Conservation (phyloP, 2,329 filamentous ascomycete species). For the Gremmenia infestans region DNA sequence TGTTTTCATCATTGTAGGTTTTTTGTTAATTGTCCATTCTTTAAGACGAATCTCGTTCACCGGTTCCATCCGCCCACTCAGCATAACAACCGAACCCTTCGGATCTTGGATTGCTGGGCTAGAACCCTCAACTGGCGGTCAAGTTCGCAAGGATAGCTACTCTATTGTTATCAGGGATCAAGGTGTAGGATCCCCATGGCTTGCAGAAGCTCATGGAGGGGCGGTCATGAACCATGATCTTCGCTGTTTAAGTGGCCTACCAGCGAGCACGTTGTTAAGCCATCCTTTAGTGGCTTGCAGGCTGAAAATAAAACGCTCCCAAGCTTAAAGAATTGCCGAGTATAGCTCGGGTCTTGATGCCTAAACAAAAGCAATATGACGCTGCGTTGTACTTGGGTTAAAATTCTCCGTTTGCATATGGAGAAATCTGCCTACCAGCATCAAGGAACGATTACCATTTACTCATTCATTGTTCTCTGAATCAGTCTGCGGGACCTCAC, state of each 20-base stretch:
- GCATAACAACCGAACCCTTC: slow-evolving; percentile 21
- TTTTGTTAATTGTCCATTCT: slow-evolving; percentile 15
- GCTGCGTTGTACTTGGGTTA: slow-evolving; percentile 22
- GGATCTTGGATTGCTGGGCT: slow-evolving; percentile 23
- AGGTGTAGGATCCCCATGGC: slow-evolving; percentile 31
- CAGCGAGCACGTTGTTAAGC: slow-evolving; percentile 20
- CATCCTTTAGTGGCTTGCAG: slow-evolving; percentile 13
- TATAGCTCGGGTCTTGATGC: slow-evolving; percentile 18
- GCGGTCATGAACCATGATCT: slow-evolving; percentile 32
- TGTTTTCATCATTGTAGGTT: slow-evolving; percentile 18
- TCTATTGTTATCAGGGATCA: slow-evolving; percentile 23
- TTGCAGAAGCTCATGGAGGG: slow-evolving; percentile 26
- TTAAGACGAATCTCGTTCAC: slow-evolving; percentile 21
- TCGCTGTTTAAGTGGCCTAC: slow-evolving; percentile 20
- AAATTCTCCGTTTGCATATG: slow-evolving; percentile 24
- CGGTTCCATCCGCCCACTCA: slow-evolving; percentile 15
- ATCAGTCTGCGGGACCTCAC: slow-evolving; percentile 23
- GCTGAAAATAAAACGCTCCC: not conserved
- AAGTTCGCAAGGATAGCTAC: slow-evolving; percentile 22
- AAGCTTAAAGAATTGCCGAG: slow-evolving; percentile 1
- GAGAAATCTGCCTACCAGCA: slow-evolving; percentile 10
- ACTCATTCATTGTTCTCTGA: slow-evolving; percentile 13
- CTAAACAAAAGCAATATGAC: slow-evolving; percentile 25
- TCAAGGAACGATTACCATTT: slow-evolving; percentile 18
- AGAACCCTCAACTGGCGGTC: slow-evolving; percentile 32